phyloP scores from a whole-genome alignment of 495 filamentous ascomycete species.

The Talaromyces thailandensis region DNA sequence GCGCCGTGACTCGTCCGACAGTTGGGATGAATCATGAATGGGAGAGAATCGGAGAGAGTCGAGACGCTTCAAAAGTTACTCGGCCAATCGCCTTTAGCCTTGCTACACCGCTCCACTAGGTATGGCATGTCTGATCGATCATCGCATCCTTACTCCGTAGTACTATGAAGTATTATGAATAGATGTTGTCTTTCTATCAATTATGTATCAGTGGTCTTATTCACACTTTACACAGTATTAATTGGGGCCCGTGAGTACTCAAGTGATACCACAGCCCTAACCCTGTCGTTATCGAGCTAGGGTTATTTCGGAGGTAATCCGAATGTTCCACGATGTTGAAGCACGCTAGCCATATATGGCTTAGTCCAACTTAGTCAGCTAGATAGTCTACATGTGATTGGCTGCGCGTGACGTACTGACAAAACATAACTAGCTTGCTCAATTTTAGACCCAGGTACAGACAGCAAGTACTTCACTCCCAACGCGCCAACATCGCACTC shows the following conservation, averaged over 20 bases:
- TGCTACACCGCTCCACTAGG: neutral
- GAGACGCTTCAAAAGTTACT: neutral
- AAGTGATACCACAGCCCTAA: neutral
- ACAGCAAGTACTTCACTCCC: neutral
- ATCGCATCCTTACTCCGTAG: too few species aligned
- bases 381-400: neutral
- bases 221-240: neutral
- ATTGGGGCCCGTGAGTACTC: too few species aligned
- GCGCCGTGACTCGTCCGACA: neutral
- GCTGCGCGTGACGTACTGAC: neutral
- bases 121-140: neutral
- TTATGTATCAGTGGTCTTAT: neutral
- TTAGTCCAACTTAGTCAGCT: neutral
- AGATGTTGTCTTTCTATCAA: neutral
- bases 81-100: neutral
- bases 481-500: slow-evolving; percentile 3
- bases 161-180: too few species aligned
- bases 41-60: neutral
- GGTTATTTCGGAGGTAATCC: neutral
- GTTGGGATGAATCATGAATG: neutral
- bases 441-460: too few species aligned
- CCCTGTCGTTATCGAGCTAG: neutral
- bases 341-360: neutral
- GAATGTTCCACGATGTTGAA: neutral
- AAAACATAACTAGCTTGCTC: neutral